Conservation (phyloP, 495 filamentous ascomycete genomes). For the Penicillium paxilli region DNA sequence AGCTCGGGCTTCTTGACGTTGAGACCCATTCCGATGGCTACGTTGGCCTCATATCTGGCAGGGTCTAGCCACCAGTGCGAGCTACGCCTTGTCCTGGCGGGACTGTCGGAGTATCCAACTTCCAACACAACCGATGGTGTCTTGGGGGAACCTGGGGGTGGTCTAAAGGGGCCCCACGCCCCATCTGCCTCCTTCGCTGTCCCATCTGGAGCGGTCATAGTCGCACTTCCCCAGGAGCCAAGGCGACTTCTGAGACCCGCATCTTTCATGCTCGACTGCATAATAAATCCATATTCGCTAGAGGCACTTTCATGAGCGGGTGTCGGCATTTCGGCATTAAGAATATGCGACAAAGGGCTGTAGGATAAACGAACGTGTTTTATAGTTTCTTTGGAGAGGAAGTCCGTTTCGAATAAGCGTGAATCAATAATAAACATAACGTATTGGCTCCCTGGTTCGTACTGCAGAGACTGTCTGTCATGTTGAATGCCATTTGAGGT, state of each 20-base stretch:
- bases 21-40: constrained; percentile 1
- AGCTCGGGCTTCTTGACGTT: not conserved
- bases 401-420: not conserved
- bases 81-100: not conserved
- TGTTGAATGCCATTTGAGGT: not conserved
- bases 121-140: constrained; percentile 5
- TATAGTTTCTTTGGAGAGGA: not conserved
- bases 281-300: not conserved
- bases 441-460: not conserved
- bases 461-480: not conserved
- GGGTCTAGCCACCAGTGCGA: constrained; percentile 6
- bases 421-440: constrained; percentile 1
- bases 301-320: constrained; percentile 1
- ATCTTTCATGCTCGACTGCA: not conserved
- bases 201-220: not conserved
- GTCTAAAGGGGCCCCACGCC: constrained; percentile 5
- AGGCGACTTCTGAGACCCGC: not conserved
- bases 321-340: not conserved
- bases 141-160: constrained; percentile 1
- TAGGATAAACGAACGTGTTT: not conserved
- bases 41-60: constrained; percentile 2
- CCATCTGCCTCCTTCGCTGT: constrained; percentile 4
- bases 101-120: not conserved
- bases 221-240: not conserved
- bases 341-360: not conserved